These are phyloP conservation scores for Scheffersomyces amazonensis DNA, from an alignment of 805 yeast genomes.

Conservation along the genomic window DNA sequence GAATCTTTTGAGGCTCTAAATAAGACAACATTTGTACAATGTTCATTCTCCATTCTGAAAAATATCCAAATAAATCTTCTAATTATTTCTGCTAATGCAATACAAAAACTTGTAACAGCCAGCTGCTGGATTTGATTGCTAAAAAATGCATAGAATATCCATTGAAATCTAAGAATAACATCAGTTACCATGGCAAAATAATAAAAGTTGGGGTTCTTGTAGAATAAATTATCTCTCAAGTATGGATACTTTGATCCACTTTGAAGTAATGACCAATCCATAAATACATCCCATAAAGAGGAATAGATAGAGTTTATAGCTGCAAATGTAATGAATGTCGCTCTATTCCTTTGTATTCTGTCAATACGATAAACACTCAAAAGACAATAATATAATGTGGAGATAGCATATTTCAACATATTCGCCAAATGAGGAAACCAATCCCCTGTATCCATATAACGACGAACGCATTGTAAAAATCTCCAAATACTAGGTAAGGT, in stretches of 20 bases:
- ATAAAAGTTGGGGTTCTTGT: slow-evolving; percentile 47
- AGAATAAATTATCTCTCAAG: slow-evolving; percentile 71
- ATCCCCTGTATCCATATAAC: slow-evolving; percentile 90
- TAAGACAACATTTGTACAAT: slow-evolving; percentile 81
- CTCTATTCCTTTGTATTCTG: slow-evolving; percentile 36
- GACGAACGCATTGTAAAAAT: slow-evolving; percentile 83
- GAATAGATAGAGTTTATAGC: slow-evolving; percentile 67
- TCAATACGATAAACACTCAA: slow-evolving; percentile 79
- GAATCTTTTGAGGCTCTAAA: slow-evolving; percentile 86
- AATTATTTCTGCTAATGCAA: slow-evolving; percentile 77
- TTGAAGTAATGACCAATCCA: slow-evolving; percentile 95
- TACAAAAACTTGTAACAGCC: slow-evolving; percentile 77
- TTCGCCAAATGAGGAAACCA: slow-evolving; percentile 96
- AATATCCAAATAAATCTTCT: slow-evolving; percentile 88
- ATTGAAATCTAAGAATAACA: slow-evolving; percentile 76
- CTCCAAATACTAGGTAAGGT: slow-evolving; percentile 90
- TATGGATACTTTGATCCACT: slow-evolving; percentile 52
- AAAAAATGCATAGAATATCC: slow-evolving; percentile 87
- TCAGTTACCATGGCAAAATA: slow-evolving; percentile 74
- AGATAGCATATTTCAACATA: slow-evolving; percentile 69
- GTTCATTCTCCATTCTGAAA: slow-evolving; percentile 95
- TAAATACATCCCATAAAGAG: slow-evolving; percentile 82
- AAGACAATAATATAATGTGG: slow-evolving; percentile 65
- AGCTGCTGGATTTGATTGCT: slow-evolving; percentile 78
- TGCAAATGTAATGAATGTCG: slow-evolving; percentile 71